Evolutionary conservation across 2,329 filamentous ascomycete genomes (phyloP).

Genomic region (Zymoseptoria tritici): DNA sequence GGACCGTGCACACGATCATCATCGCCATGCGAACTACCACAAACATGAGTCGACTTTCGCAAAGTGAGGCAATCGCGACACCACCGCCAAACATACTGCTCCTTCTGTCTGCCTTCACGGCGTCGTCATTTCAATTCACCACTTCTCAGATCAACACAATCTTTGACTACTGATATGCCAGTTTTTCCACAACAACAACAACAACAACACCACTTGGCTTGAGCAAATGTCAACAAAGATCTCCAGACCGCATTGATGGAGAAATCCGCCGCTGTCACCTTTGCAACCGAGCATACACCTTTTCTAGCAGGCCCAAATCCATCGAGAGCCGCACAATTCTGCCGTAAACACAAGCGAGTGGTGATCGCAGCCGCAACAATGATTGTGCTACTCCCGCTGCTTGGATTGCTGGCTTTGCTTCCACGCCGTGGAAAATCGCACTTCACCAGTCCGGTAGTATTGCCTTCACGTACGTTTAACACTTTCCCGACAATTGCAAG

Average conservation of each 20-base stretch:
- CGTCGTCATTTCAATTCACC: neutral
- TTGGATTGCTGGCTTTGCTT: conserved; percentile 24
- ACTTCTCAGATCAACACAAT: neutral
- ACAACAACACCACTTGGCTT: neutral
- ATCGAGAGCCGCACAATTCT: conserved; percentile 14
- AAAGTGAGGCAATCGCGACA: conserved; percentile 1
- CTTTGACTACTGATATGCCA: conserved; percentile 3
- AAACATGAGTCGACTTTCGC: neutral
- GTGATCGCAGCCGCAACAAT: conserved; percentile 17
- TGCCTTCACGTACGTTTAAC: conserved; percentile 22
- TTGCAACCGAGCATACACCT: conserved; percentile 8
- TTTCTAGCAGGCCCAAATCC: conserved; percentile 2
- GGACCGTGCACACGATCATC: neutral
- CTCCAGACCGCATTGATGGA: conserved; percentile 9
- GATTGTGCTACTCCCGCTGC: conserved; percentile 22
- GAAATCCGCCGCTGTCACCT: conserved; percentile 7
- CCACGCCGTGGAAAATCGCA: conserved; percentile 19
- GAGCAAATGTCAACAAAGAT: neutral
- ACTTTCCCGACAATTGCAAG: neutral
- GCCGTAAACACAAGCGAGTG: conserved; percentile 19
- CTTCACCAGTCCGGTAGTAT: conserved; percentile 23
- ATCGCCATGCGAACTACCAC: neutral
- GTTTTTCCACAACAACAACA: neutral
- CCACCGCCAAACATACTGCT: neutral
- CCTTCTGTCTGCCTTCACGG: neutral